Percentiles rank a stretch among this genome's conserved stretches.
These are phyloP conservation scores for Malassezia pachydermatis DNA, from an alignment of 1,284 basidiomycete species.

Conservation along the genomic window DNA sequence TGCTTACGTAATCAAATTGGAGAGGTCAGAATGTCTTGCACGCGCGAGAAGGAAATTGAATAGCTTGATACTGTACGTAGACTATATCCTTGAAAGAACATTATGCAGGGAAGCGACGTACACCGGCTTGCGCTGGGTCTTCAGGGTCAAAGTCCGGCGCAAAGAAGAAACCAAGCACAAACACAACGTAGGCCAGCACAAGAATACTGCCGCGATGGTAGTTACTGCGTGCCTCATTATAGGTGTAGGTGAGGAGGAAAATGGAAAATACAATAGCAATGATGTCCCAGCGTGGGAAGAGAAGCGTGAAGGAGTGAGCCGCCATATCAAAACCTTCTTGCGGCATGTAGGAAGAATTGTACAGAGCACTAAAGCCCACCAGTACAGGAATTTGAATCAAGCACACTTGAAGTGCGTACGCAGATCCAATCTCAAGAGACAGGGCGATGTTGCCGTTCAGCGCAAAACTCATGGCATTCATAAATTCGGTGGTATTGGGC, in stretches of 20 bases:
- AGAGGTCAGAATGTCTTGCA: neutral
- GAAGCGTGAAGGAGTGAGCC: constrained; percentile 52
- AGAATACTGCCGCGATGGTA: constrained; percentile 54
- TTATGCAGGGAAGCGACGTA: neutral
- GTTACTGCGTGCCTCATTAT: constrained; percentile 94
- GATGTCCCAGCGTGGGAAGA: constrained; percentile 98
- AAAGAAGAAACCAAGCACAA: constrained; percentile 46
- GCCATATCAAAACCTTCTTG: constrained; percentile 12
- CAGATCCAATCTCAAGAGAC: constrained; percentile 93
- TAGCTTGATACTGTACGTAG: neutral
- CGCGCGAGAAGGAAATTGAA: neutral
- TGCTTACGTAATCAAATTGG: constrained; percentile 16
- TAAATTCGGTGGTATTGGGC: constrained; percentile 98
- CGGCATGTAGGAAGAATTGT: constrained; percentile 62
- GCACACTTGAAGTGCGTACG: constrained; percentile 95
- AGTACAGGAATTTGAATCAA: constrained; percentile 95
- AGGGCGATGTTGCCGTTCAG: constrained; percentile 93
- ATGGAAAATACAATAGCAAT: constrained; percentile 68
- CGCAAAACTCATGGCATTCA: constrained; percentile 99
- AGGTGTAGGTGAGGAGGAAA: constrained; percentile 96
- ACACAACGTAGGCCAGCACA: constrained; percentile 38
- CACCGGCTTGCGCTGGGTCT: neutral
- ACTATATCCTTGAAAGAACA: neutral
- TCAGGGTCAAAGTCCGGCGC: constrained; percentile 23
- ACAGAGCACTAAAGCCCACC: constrained; percentile 95